phyloP scores from a whole-genome alignment of 2,329 filamentous ascomycete species.

The Colletotrichum liriopes region DNA sequence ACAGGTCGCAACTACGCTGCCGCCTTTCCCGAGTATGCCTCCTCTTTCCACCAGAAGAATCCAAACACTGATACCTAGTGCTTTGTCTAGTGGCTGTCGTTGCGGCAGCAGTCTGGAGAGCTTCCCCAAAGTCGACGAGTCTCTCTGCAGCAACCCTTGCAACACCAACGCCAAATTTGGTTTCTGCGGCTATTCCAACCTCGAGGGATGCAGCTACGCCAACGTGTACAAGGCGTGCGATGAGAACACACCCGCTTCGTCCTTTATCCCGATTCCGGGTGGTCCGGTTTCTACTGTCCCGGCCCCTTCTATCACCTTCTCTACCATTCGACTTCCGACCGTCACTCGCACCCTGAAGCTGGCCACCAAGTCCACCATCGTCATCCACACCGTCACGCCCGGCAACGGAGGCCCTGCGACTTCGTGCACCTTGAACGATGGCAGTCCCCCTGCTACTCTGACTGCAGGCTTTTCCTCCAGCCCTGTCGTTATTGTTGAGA shows the following conservation, averaged over 20 bases:
- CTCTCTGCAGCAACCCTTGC: slow-evolving; percentile 34
- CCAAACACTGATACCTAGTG: background rate
- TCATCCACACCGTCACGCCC: slow-evolving; percentile 15
- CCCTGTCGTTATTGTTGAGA: slow-evolving; percentile 26
- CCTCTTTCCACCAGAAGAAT: no score
- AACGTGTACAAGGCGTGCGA: slow-evolving; percentile 35
- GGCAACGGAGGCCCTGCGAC: background rate
- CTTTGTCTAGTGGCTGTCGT: slow-evolving; percentile 27
- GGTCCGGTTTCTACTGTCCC: background rate
- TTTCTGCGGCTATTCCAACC: slow-evolving; percentile 27
- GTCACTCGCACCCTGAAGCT: slow-evolving; percentile 35
- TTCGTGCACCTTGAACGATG: slow-evolving; percentile 5
- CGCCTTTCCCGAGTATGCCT: slow-evolving; percentile 31
- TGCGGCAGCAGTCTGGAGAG: slow-evolving; percentile 35
- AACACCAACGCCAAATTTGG: slow-evolving; percentile 13
- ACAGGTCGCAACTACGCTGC: slow-evolving; percentile 33
- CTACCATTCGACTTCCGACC: slow-evolving; percentile 28
- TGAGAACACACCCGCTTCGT: background rate
- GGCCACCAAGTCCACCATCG: slow-evolving; percentile 24
- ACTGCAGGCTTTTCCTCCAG: background rate
- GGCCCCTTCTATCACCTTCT: slow-evolving; percentile 21
- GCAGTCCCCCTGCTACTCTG: background rate
- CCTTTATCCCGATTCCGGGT: background rate
- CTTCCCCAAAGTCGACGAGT: slow-evolving; percentile 24
- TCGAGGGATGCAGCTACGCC: slow-evolving; percentile 24